phyloP scores from a whole-genome alignment of 768 basidiomycete species.

The Mycena maculata region DNA sequence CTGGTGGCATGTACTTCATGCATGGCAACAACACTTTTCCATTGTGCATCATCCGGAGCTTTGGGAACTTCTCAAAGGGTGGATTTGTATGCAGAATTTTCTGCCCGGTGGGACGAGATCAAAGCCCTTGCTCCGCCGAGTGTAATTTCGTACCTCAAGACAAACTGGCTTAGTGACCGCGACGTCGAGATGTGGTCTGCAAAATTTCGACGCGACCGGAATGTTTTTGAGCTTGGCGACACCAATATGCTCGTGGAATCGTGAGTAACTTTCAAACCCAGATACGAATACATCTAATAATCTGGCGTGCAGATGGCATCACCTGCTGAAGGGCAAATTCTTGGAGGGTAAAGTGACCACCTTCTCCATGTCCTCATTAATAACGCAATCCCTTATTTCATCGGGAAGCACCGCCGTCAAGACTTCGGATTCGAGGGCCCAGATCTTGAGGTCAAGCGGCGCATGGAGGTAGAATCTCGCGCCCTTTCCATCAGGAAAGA shows the following conservation, averaged over 20 bases:
- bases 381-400: conserved; percentile 8
- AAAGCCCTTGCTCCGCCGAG: background rate
- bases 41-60: background rate
- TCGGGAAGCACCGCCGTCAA: conserved; percentile 8
- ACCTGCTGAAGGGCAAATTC: conserved; percentile 40
- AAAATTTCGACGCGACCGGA: conserved; percentile 23
- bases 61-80: background rate
- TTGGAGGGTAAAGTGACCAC: conserved; percentile 39
- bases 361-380: conserved; percentile 28
- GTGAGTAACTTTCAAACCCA: background rate
- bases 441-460: conserved; percentile 10
- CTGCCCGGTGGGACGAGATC: background rate
- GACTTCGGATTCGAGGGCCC: conserved; percentile 18
- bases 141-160: background rate
- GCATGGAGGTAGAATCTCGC: conserved; percentile 11
- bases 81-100: conserved; percentile 1
- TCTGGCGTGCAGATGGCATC: conserved; percentile 33
- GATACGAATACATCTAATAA: too few species aligned
- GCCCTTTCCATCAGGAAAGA: background rate
- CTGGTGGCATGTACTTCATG: conserved; percentile 14
- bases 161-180: background rate
- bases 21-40: background rate
- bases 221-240: conserved; percentile 32
- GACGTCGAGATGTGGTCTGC: conserved; percentile 40
- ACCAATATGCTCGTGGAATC: conserved; percentile 44